phyloP scores from a whole-genome alignment of 148 eudicot species.

The Camellia granthamiana region DNA sequence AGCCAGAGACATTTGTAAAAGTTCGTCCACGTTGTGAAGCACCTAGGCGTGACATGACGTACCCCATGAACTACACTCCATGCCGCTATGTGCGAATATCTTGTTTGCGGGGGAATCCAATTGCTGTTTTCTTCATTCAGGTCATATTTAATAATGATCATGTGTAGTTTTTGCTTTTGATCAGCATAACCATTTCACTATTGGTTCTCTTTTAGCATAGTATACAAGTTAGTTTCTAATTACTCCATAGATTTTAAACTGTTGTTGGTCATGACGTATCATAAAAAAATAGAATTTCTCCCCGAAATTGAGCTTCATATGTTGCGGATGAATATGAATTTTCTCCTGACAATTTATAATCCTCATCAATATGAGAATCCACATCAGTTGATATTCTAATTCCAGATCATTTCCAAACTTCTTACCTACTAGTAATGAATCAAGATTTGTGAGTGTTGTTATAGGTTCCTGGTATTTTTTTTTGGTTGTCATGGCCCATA shows the following conservation, averaged over 20 bases:
- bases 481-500: not conserved
- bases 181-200: not conserved
- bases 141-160: constrained; percentile 28
- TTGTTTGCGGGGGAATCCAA: constrained; percentile 84
- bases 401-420: constrained; percentile 1
- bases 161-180: constrained; percentile 14
- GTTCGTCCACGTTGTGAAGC: constrained; percentile 85
- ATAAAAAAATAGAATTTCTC: not conserved
- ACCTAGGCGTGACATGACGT: constrained; percentile 78
- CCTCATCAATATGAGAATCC: not conserved
- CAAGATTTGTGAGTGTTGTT: not conserved
- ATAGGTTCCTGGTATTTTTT: constrained; percentile 5
- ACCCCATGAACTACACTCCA: constrained; percentile 75
- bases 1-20: constrained; percentile 82
- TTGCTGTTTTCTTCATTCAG: constrained; percentile 82
- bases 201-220: not conserved
- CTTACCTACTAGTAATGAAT: not conserved
- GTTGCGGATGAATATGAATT: not conserved
- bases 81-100: constrained; percentile 79
- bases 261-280: not conserved
- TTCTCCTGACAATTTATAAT: not conserved
- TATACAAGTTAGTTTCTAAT: not conserved
- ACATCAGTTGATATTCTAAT: not conserved
- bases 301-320: not conserved
- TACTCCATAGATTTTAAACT: constrained; percentile 1